These are phyloP conservation scores for Aspergillus quadricinctus DNA, from an alignment of 2,329 filamentous ascomycete genomes.

Conservation along the genomic window DNA sequence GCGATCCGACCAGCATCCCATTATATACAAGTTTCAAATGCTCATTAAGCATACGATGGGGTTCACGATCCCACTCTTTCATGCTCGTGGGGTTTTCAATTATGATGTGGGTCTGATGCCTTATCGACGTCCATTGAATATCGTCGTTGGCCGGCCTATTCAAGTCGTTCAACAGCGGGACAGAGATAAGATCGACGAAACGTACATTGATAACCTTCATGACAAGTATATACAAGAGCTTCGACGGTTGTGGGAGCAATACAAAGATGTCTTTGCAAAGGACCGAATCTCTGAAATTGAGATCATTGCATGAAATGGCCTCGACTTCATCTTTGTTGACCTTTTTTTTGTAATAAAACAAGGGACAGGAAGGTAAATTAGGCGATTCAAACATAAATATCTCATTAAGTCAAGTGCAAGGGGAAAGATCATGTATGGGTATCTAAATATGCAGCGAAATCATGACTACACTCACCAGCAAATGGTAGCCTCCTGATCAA, in stretches of 20 bases:
- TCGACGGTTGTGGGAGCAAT: conserved; percentile 43
- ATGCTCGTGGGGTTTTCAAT: conserved; percentile 90
- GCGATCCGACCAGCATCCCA: conserved; percentile 68
- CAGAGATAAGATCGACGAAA: conserved; percentile 60
- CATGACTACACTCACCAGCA: neutral
- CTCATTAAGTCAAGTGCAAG: conserved; percentile 10
- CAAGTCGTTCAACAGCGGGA: conserved; percentile 57
- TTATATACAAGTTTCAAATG: conserved; percentile 77
- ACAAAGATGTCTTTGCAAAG: conserved; percentile 44
- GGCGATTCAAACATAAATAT: neutral
- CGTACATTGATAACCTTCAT: conserved; percentile 78
- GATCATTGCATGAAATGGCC: conserved; percentile 33
- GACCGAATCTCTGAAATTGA: conserved; percentile 42
- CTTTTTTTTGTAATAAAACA: neutral
- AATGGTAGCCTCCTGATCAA: neutral
- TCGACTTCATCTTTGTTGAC: neutral
- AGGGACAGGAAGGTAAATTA: neutral
- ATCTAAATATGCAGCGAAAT: conserved; percentile 13
- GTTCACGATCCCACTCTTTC: conserved; percentile 87
- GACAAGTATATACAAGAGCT: conserved; percentile 66
- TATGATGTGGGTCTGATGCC: conserved; percentile 97
- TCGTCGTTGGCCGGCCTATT: conserved; percentile 83
- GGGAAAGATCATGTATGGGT: conserved; percentile 24
- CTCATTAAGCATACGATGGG: conserved; percentile 80
- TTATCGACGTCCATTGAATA: conserved; percentile 79